phyloP scores from a whole-genome alignment of 106 monocot species.

The Cymbidium sinense region DNA sequence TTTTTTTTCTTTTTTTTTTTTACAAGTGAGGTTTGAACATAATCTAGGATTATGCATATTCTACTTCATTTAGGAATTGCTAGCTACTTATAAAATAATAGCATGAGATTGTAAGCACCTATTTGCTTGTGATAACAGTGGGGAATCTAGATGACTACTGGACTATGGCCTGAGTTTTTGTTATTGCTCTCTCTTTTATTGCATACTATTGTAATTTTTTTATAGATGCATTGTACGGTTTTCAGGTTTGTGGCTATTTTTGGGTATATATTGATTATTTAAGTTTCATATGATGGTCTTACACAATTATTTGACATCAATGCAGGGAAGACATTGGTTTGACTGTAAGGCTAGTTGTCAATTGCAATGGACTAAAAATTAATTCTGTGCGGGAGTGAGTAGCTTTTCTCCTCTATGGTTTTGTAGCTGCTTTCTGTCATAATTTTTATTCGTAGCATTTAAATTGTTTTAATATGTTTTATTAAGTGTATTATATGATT shows the following conservation, averaged over 20 bases:
- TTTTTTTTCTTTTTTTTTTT: too few relatives aligned
- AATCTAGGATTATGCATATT: too few relatives aligned
- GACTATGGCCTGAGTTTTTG: neutral
- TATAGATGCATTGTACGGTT: neutral
- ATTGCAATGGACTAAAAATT: conserved; percentile 86
- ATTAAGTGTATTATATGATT: neutral
- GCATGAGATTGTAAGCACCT: neutral
- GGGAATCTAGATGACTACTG: neutral
- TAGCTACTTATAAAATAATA: too few relatives aligned
- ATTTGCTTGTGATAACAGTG: neutral
- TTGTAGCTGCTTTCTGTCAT: neutral
- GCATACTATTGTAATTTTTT: neutral
- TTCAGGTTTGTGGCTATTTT: neutral
- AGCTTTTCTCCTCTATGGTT: neutral
- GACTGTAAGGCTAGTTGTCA: conserved; percentile 91
- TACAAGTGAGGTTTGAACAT: too few relatives aligned
- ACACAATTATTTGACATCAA: neutral
- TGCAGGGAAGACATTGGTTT: conserved; percentile 93
- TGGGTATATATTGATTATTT: neutral
- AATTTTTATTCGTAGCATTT: neutral
- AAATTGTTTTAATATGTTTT: neutral
- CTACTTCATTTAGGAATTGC: too few relatives aligned
- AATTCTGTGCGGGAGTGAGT: conserved; percentile 68
- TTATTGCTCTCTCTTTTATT: neutral
- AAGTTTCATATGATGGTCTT: neutral